Conservation (phyloP, 495 filamentous ascomycete species). For the Lophiotrema nucula region DNA sequence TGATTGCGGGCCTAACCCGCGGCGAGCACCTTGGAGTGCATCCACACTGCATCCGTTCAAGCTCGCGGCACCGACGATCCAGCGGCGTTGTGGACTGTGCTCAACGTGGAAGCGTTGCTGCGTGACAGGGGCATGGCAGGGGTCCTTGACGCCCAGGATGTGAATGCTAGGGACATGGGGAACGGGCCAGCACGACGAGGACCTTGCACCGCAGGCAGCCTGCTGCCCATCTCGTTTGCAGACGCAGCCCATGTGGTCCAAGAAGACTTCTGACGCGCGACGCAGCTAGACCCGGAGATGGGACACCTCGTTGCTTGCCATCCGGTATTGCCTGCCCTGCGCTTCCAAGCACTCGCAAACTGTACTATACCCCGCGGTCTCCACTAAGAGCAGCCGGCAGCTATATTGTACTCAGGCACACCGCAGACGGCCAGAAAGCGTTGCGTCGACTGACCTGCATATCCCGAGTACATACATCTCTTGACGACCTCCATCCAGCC, state of each 20-base stretch:
- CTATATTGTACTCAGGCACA: conserved; percentile 37
- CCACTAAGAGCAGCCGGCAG: conserved; percentile 29
- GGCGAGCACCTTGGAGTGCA: conserved; percentile 28
- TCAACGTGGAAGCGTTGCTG: conserved; percentile 32
- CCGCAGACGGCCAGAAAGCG: conserved; percentile 18
- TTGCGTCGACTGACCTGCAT: conserved; percentile 17
- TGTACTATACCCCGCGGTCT: conserved; percentile 33
- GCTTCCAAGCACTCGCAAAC: conserved; percentile 16
- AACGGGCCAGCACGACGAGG: background rate
- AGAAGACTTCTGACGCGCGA: conserved; percentile 30
- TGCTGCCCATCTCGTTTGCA: conserved; percentile 27
- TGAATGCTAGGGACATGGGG: conserved; percentile 10
- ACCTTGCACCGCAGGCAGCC: background rate
- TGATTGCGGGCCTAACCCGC: conserved; percentile 31
- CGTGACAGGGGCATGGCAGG: background rate
- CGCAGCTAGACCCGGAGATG: conserved; percentile 31
- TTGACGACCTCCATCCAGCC: conserved; percentile 27
- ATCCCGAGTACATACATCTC: conserved; percentile 6
- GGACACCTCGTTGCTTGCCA: conserved; percentile 16
- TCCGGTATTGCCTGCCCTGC: conserved; percentile 32
- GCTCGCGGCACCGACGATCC: conserved; percentile 32
- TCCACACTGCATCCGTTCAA: conserved; percentile 32
- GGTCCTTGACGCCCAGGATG: background rate
- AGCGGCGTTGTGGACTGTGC: conserved; percentile 29
- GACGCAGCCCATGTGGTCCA: conserved; percentile 25